Conservation (phyloP, 2,329 filamentous ascomycete species). For the Pezicula rhizophila region DNA sequence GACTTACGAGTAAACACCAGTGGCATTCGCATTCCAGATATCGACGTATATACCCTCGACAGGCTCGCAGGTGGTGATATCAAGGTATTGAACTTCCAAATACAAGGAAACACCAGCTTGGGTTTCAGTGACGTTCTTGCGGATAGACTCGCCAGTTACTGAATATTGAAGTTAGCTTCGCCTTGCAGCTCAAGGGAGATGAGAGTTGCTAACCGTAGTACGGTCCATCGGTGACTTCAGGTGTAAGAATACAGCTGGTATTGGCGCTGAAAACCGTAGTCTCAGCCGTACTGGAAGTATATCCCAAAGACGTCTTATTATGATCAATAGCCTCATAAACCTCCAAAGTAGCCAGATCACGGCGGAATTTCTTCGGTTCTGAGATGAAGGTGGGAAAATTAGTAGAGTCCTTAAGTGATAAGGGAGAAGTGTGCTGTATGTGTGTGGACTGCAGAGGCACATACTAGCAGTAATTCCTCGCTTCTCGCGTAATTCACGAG, state of each 20-base stretch:
- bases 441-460: not conserved
- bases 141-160: conserved; percentile 16
- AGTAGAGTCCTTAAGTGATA: too few species aligned
- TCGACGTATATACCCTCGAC: conserved; percentile 37
- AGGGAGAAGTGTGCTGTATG: not conserved
- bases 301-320: conserved; percentile 18
- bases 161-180: too few species aligned
- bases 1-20: conserved; percentile 41
- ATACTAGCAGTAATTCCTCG: conserved; percentile 16
- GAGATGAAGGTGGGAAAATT: not conserved
- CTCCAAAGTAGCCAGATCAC: conserved; percentile 18
- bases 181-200: too few species aligned
- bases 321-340: conserved; percentile 16
- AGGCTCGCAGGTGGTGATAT: not conserved
- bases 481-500: conserved; percentile 28
- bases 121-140: not conserved
- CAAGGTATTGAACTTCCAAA: not conserved
- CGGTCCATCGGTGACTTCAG: conserved; percentile 15
- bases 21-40: conserved; percentile 37
- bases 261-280: conserved; percentile 36
- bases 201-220: conserved; percentile 2
- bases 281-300: conserved; percentile 28
- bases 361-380: conserved; percentile 17
- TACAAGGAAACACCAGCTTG: not conserved
- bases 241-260: conserved; percentile 13